Conservation (phyloP, 164 flowering plant genomes). For the Kalanchoe fedtschenkoi region DNA sequence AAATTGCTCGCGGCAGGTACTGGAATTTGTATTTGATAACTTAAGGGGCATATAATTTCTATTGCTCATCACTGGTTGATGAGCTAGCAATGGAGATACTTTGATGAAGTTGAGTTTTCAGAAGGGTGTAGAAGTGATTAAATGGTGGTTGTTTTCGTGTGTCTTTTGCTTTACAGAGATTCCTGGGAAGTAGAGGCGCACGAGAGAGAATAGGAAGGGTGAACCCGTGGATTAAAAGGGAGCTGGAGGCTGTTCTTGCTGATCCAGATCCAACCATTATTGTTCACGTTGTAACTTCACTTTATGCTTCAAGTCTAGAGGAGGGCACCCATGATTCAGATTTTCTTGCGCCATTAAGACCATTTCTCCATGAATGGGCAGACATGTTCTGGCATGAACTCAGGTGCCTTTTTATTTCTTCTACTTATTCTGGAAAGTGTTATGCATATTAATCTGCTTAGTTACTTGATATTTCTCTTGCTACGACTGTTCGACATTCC, state of each 20-base stretch:
- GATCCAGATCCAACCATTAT: conserved; percentile 63
- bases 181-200: conserved; percentile 11
- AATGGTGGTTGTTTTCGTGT: background rate
- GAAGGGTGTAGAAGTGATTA: background rate
- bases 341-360: conserved; percentile 32
- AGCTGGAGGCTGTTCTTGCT: conserved; percentile 56
- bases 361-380: conserved; percentile 39
- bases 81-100: no score
- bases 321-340: conserved; percentile 12
- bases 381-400: conserved; percentile 76
- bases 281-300: conserved; percentile 57
- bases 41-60: background rate
- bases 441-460: background rate
- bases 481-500: background rate
- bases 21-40: background rate
- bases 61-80: no score
- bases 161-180: conserved; percentile 20
- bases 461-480: background rate
- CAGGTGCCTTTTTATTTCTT: conserved; percentile 26
- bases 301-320: conserved; percentile 30
- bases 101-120: no score
- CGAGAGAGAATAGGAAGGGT: conserved; percentile 34
- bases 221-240: conserved; percentile 77
- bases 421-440: background rate
- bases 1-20: conserved; percentile 13